Percentiles rank a stretch among this genome's conserved stretches.
These are phyloP conservation scores for Calocybe cyanea DNA, from an alignment of 768 basidiomycete genomes.

Conservation along the genomic window DNA sequence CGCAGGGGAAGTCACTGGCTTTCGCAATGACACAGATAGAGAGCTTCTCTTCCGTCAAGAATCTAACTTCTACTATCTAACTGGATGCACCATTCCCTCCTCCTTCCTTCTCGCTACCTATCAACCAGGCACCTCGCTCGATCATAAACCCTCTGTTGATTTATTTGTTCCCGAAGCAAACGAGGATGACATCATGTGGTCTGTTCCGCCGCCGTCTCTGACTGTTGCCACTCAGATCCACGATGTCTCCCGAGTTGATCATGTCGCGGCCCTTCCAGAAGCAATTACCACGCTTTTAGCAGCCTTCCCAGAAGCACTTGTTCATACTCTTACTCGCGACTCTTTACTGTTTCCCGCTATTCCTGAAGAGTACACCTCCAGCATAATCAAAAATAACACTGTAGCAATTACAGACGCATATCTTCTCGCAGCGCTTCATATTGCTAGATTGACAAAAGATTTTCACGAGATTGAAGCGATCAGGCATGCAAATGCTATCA, in stretches of 20 bases:
- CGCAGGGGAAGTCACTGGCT: slow-evolving; percentile 59
- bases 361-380: slow-evolving; percentile 36
- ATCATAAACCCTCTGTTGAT: slow-evolving; percentile 40
- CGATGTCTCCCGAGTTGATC: slow-evolving; percentile 57
- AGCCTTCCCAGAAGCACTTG: slow-evolving; percentile 48
- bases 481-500: slow-evolving; percentile 77
- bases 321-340: slow-evolving; percentile 61
- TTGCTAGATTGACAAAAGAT: slow-evolving; percentile 76
- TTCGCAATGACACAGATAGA: slow-evolving; percentile 81
- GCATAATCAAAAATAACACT: slow-evolving; percentile 31
- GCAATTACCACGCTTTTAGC: slow-evolving; percentile 45
- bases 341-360: slow-evolving; percentile 51
- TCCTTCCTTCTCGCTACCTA: slow-evolving; percentile 64
- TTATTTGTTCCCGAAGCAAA: slow-evolving; percentile 80
- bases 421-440: slow-evolving; percentile 77
- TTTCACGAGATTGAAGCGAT: slow-evolving; percentile 71
- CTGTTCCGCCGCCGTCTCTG: slow-evolving; percentile 69
- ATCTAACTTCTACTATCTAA: slow-evolving; percentile 86
- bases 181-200: slow-evolving; percentile 82
- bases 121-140: slow-evolving; percentile 45
- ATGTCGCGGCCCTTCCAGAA: slow-evolving; percentile 41
- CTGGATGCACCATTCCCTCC: slow-evolving; percentile 73
- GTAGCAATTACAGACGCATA: slow-evolving; percentile 50
- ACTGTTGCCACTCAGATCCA: slow-evolving; percentile 48
- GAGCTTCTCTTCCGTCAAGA: slow-evolving; percentile 69